These are phyloP conservation scores for Euryodendron excelsum DNA, from an alignment of 148 eudicot genomes.

Conservation along the genomic window DNA sequence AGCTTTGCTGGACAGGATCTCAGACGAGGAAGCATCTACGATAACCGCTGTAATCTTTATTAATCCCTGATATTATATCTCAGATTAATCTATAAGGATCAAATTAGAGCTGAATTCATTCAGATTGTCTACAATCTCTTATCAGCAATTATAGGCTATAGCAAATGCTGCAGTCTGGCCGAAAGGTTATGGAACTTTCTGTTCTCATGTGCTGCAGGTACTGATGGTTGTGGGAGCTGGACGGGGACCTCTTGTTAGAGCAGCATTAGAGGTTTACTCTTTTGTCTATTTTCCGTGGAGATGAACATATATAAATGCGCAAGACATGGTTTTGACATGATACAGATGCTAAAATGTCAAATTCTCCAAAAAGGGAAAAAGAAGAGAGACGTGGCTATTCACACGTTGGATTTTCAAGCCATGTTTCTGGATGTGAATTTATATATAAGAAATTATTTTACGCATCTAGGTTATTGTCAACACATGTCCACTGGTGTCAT, in stretches of 20 bases:
- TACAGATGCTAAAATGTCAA: not conserved
- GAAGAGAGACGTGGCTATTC: not conserved
- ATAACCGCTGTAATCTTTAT: conserved; percentile 61
- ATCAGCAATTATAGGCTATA: conserved; percentile 4
- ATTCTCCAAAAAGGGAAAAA: not conserved
- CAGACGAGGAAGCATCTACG: conserved; percentile 65
- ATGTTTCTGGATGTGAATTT: not conserved
- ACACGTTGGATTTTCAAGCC: not conserved
- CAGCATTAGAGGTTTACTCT: conserved; percentile 71
- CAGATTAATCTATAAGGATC: not conserved
- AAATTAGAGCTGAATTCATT: not conserved
- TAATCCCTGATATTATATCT: conserved; percentile 1
- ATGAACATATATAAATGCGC: not conserved
- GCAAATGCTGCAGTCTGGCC: not conserved
- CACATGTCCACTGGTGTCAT: not conserved
- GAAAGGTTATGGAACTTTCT: not conserved
- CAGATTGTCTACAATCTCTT: not conserved
- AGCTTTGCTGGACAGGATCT: conserved; percentile 77
- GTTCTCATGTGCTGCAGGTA: conserved; percentile 42
- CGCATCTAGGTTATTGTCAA: not conserved
- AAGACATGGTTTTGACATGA: not conserved
- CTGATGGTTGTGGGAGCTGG: conserved; percentile 99
- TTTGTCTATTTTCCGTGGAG: not conserved
- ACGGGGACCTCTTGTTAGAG: conserved; percentile 96
- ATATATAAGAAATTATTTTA: not conserved